Base-by-base conservation (phyloP, 2,329 filamentous ascomycete genomes). In the Atkinsonella texensis region DNA sequence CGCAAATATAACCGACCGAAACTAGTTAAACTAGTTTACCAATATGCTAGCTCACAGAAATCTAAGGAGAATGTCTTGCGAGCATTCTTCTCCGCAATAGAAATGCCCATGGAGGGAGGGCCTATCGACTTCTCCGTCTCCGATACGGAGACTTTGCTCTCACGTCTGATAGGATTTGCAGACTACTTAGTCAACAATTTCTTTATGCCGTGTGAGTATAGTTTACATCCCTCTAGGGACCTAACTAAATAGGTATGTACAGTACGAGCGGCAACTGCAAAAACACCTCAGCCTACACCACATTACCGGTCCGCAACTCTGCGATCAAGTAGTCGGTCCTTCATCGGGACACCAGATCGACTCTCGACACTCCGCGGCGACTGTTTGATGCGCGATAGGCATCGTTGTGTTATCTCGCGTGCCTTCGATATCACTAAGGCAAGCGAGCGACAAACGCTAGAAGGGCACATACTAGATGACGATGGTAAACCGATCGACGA, bases 381-480 rank as follows among this genome's bases (percentile, higher is more conserved):
- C 9, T 55, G 52, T 20, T 50, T 56, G 10, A 28, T 41, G 20
- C 50, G 52, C n/a, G 54, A 56, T 41, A 43, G 38, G 8, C 50
- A 56, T 46, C 48, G 54, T 13, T 56, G 54, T 39, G 23, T 56
- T 7, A 54, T 54, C 42, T 51, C 50, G 13, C 52, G 53, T 32
- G 31, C 33, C 6, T 53, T 53, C 17, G 49, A 49, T 39, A 13
- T n/a, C 6, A 12, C 46, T n/a, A 17, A 53, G 50, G 49, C 54
- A 6, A 40, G 28, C 6, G 17, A 33, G 43, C 51, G 48, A 12
- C 35, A 33, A 23, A 23, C 20, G 20, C 20, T 23, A 23, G 20
- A 23, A 23, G 20, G 20, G 20, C 20, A 23, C 20, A 23, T 23
- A 23, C 20, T 23, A 23, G 20, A 23, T 23, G 20, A 23, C 20